Evolutionary conservation across 345 rosid genomes (phyloP).

Genomic region (Turnera subulata): DNA sequence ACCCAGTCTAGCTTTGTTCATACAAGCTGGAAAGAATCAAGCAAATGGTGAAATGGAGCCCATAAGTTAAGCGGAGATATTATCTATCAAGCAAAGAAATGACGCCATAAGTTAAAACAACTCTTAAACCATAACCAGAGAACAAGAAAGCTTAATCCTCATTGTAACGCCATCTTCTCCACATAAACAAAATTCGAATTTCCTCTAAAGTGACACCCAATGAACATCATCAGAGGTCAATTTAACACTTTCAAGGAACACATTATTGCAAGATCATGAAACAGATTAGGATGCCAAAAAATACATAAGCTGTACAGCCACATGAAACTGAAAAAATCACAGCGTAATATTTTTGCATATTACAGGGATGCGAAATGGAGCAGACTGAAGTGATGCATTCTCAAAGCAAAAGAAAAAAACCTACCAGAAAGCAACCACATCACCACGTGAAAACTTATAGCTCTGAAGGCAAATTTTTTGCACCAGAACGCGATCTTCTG

Average conservation of each 20-base stretch:
- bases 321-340: neutral
- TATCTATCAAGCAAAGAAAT: too few species aligned
- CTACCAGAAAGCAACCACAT: slow-evolving; percentile 72
- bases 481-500: slow-evolving; percentile 78
- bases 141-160: neutral
- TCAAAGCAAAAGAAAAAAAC: slow-evolving; percentile 13
- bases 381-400: neutral
- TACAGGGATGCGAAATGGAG: neutral
- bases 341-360: neutral
- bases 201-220: neutral
- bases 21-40: too few species aligned
- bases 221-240: neutral
- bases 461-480: slow-evolving; percentile 70
- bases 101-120: too few species aligned
- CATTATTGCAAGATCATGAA: too few species aligned
- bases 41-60: too few species aligned
- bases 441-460: slow-evolving; percentile 77
- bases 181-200: neutral
- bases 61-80: neutral
- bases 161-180: neutral
- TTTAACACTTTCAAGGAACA: neutral
- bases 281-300: neutral
- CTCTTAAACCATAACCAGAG: neutral
- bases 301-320: neutral
- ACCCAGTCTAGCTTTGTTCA: too few species aligned